Evolutionary conservation across 768 basidiomycete species (phyloP), one percentile per base, ranked within the genome.

Genomic region (Lactarius hatsudake): DNA sequence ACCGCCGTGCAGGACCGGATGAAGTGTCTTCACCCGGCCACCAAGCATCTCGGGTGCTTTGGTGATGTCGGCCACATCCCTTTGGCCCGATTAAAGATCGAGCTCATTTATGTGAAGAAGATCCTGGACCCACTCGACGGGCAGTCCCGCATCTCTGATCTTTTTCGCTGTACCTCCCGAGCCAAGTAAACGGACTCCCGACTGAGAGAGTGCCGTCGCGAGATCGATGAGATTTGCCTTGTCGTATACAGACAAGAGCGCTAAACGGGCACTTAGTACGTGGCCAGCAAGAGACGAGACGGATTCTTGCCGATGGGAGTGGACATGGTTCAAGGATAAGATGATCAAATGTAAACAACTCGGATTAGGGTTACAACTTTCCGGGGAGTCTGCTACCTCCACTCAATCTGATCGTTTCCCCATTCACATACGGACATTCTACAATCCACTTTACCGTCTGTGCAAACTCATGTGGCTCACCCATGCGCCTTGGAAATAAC

Each of bases 31-130:
- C 64, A 98, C 97, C 72, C 97, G 84, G 30, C 97, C 97, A 62
- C 97, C 96, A 3, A 99, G 85, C 96, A 99, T 98, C 78, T 99
- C 97, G 5, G 97, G 96, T 0, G 95, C 95, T 74, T 96, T 96
- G 59, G 97, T 98, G 78, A 98, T 90, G 75, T 93, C 90, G 5
- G 96, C 93, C 63, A 99, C 95, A 84, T 99, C 97, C 70, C 97
- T 99, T 72, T 2, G 20, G 20, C 20, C 42, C 30, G 34, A 59
- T 56, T 56, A 38, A 61, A 53, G 18, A 40, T 59, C 53, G 36
- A 62, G 18, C 42, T 30, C 54, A 67, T 42, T 15, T n/a, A 13
- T 26, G 23, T 18, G 28, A 15, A 55, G 43, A 61, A 34, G 13
- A 38, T 28, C 28, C 51, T 20, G 34, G 30, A 84, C 93, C 71